phyloP scores from a whole-genome alignment of 192 early-diverging fungal species.

The Rhizophlyctis rosea region DNA sequence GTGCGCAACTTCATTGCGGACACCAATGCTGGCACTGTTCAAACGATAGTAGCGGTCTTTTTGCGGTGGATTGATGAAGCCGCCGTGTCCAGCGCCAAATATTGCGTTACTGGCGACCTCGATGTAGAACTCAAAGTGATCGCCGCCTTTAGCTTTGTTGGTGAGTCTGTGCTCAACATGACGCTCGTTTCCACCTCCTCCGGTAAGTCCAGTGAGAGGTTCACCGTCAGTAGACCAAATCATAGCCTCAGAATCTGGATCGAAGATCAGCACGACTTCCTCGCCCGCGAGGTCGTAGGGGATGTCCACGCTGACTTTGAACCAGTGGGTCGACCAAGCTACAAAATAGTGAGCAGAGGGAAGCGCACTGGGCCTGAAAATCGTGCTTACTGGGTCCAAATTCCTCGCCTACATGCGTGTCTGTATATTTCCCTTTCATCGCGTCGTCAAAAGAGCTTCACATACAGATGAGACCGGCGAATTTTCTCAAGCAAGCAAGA shows the following conservation, averaged over 20 bases:
- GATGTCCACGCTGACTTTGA: slow-evolving; percentile 55
- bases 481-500: background rate
- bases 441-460: slow-evolving; percentile 70
- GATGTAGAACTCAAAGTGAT: slow-evolving; percentile 70
- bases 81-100: slow-evolving; percentile 77
- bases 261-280: slow-evolving; percentile 82
- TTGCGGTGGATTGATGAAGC: slow-evolving; percentile 59
- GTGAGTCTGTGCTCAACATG: slow-evolving; percentile 56
- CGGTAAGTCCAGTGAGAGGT: slow-evolving; percentile 86
- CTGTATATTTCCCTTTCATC: slow-evolving; percentile 61
- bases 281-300: slow-evolving; percentile 67
- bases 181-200: slow-evolving; percentile 57
- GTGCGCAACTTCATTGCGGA: slow-evolving; percentile 68
- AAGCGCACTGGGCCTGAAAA: background rate
- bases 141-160: slow-evolving; percentile 36
- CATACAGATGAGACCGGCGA: background rate
- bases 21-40: slow-evolving; percentile 62
- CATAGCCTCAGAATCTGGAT: slow-evolving; percentile 84
- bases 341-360: background rate
- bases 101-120: slow-evolving; percentile 92
- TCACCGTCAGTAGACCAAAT: slow-evolving; percentile 83
- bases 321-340: slow-evolving; percentile 41
- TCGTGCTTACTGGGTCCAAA: slow-evolving; percentile 72
- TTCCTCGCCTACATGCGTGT: slow-evolving; percentile 64
- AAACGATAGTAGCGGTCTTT: slow-evolving; percentile 59